phyloP scores from a whole-genome alignment of 805 yeast genomes.

The Candida andamanensis region DNA sequence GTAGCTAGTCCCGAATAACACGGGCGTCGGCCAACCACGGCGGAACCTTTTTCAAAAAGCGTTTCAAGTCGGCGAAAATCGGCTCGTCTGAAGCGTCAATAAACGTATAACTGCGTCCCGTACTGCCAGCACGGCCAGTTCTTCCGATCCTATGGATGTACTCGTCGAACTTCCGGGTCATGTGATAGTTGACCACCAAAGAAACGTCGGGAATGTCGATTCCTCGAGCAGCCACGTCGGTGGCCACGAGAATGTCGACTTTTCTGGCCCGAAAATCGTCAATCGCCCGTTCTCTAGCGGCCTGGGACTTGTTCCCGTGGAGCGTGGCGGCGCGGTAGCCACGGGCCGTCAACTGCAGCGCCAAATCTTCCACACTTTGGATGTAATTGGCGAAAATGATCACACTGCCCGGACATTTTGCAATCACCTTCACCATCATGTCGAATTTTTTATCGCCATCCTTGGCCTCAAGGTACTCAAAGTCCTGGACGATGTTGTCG shows the following conservation, averaged over 20 bases:
- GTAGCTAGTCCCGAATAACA: slow-evolving; percentile 9
- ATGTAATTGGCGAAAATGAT: slow-evolving; percentile 81
- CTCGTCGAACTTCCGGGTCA: slow-evolving; percentile 73
- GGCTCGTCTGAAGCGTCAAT: slow-evolving; percentile 53
- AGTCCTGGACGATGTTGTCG: slow-evolving; percentile 65
- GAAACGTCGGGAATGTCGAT: slow-evolving; percentile 86
- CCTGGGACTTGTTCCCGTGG: slow-evolving; percentile 86
- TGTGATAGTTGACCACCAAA: slow-evolving; percentile 80
- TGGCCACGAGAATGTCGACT: slow-evolving; percentile 71
- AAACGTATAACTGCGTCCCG: slow-evolving; percentile 74
- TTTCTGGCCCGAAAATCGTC: slow-evolving; percentile 49
- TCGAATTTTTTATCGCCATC: slow-evolving; percentile 32
- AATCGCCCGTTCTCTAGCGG: slow-evolving; percentile 76
- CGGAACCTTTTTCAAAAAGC: slow-evolving; percentile 37
- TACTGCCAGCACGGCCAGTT: slow-evolving; percentile 90
- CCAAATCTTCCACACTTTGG: slow-evolving; percentile 63
- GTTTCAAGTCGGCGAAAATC: slow-evolving; percentile 46
- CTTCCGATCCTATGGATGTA: slow-evolving; percentile 93
- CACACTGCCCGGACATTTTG: slow-evolving; percentile 39
- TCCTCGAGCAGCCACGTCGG: slow-evolving; percentile 96
- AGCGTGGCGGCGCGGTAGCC: slow-evolving; percentile 49
- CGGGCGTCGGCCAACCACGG: no score
- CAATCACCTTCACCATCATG: slow-evolving; percentile 35
- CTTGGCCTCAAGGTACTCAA: slow-evolving; percentile 31
- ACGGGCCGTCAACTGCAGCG: slow-evolving; percentile 40